Percentiles rank a stretch among this genome's conserved stretches.
Conservation (phyloP, 768 basidiomycete genomes). For the Mrakia hoshinonis region DNA sequence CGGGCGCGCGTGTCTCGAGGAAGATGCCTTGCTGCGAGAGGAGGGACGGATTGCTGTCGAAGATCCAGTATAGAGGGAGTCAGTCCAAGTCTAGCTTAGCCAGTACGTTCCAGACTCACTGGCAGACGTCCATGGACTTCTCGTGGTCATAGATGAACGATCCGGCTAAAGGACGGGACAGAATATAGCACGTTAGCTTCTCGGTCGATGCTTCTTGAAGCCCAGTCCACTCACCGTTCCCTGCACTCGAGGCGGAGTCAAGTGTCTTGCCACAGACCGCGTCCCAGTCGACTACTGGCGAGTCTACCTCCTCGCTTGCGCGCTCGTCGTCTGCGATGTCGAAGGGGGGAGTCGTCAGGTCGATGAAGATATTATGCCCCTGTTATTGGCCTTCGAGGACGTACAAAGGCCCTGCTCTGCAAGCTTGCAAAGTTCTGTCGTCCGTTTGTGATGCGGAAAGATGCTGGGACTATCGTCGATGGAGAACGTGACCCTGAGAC, state of each 20-base stretch:
- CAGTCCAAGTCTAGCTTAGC: background rate
- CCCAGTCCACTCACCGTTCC: background rate
- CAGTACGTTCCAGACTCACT: background rate
- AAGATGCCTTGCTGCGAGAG: background rate
- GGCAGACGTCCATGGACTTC: background rate
- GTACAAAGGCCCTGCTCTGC: background rate
- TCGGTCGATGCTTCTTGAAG: no score
- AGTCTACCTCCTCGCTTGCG: background rate
- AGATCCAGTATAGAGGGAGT: no score
- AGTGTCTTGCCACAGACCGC: background rate
- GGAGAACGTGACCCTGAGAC: background rate
- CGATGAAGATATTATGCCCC: background rate
- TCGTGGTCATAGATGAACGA: background rate
- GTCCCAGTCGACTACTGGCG: background rate
- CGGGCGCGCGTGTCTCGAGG: background rate
- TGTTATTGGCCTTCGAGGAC: no score
- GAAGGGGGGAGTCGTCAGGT: background rate
- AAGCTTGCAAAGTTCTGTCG: background rate
- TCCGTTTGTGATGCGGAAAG: background rate
- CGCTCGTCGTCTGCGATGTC: background rate
- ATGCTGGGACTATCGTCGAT: background rate
- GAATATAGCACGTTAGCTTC: background rate
- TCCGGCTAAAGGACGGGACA: background rate
- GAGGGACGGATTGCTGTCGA: background rate
- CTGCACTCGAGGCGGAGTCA: background rate